These are phyloP conservation scores for Penicillium dipodomyicola DNA, from an alignment of 495 filamentous ascomycete species.

Conservation along the genomic window DNA sequence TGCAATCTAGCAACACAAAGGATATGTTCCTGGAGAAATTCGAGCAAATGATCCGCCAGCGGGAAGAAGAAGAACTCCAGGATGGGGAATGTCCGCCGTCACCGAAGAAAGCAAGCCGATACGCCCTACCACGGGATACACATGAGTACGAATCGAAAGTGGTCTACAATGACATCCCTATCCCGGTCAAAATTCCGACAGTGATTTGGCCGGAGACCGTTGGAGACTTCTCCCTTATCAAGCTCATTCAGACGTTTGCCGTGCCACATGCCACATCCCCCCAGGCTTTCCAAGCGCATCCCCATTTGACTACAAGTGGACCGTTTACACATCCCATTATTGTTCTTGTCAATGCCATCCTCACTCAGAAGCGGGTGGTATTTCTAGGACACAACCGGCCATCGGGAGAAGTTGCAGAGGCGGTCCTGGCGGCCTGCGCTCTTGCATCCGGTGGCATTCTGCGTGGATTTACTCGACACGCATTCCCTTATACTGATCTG, in stretches of 20 bases:
- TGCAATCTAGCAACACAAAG: constrained; percentile 88
- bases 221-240: constrained; percentile 95
- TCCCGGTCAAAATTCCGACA: constrained; percentile 92
- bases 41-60: constrained; percentile 82
- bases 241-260: constrained; percentile 92
- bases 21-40: constrained; percentile 98
- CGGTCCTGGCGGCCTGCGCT: constrained; percentile 89
- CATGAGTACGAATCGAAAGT: constrained; percentile 96
- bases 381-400: constrained; percentile 94
- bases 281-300: constrained; percentile 83
- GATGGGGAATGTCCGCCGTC: constrained; percentile 39
- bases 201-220: constrained; percentile 94
- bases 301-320: constrained; percentile 91
- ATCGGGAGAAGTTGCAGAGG: constrained; percentile 91
- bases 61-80: constrained; percentile 48
- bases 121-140: constrained; percentile 81
- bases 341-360: constrained; percentile 58
- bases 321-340: constrained; percentile 58
- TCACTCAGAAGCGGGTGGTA: constrained; percentile 95
- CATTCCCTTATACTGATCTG: constrained; percentile 97
- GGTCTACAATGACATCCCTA: constrained; percentile 89
- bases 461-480: constrained; percentile 91
- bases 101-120: constrained; percentile 51
- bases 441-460: constrained; percentile 94
- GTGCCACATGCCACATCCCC: constrained; percentile 73